Evolutionary conservation across 73 alveolate species (phyloP).

Genomic region (Paraurostyla sp.): DNA sequence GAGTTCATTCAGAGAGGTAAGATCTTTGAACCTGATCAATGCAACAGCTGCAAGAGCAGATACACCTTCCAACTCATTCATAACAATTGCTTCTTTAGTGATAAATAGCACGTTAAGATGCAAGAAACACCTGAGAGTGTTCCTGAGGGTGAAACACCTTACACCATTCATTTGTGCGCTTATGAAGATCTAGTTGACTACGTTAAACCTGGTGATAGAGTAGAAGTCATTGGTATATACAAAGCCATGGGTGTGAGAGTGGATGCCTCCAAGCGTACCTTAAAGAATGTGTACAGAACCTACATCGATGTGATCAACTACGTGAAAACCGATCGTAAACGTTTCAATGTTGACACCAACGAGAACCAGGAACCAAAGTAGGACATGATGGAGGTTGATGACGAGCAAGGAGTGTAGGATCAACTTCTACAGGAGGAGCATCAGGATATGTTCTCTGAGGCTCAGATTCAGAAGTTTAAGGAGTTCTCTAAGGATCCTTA

Average conservation of each 20-base stretch:
- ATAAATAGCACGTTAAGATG: slow-evolving; percentile 96
- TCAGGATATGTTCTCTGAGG: slow-evolving; percentile 82
- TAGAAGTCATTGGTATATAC: slow-evolving; percentile 98
- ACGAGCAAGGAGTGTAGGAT: slow-evolving; percentile 68
- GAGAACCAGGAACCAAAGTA: slow-evolving; percentile 55
- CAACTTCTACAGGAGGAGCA: slow-evolving; percentile 78
- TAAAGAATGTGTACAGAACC: slow-evolving; percentile 94
- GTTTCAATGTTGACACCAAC: slow-evolving; percentile 79
- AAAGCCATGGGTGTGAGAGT: slow-evolving; percentile 97
- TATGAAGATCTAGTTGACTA: slow-evolving; percentile 97
- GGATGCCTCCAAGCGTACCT: slow-evolving; percentile 87
- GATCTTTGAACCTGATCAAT: slow-evolving; percentile 96
- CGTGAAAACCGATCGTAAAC: slow-evolving; percentile 78
- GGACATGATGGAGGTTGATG: slow-evolving; percentile 40
- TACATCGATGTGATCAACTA: slow-evolving; percentile 97
- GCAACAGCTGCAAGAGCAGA: slow-evolving; percentile 93
- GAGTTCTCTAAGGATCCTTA: slow-evolving; percentile 86
- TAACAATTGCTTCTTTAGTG: slow-evolving; percentile 96
- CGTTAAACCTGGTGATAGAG: slow-evolving; percentile 99
- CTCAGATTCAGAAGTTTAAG: slow-evolving; percentile 83
- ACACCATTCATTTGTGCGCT: slow-evolving; percentile 96
- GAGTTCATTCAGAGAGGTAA: slow-evolving; percentile 88
- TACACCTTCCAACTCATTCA: slow-evolving; percentile 96
- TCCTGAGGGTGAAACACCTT: slow-evolving; percentile 99
- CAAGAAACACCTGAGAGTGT: slow-evolving; percentile 98